These are phyloP conservation scores for Verticillium longisporum DNA, from an alignment of 2,329 filamentous ascomycete genomes.

Conservation along the genomic window DNA sequence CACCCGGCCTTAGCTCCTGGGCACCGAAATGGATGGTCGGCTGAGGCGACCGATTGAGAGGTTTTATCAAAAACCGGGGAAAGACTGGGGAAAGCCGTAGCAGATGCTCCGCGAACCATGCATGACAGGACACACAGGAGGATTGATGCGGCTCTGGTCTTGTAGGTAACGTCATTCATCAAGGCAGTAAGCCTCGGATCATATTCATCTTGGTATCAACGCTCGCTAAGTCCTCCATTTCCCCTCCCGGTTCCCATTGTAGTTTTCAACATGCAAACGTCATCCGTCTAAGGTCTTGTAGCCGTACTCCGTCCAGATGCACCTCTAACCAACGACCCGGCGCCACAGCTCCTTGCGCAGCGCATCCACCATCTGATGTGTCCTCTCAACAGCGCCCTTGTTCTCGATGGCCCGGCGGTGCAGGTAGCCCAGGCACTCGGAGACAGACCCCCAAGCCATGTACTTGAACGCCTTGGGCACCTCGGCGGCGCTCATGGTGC, in stretches of 20 bases:
- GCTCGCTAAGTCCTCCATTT: not conserved
- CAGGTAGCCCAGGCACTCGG: constrained; percentile 30
- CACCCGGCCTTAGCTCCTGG: not conserved
- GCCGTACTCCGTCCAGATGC: too few species aligned
- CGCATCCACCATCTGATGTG: constrained; percentile 17
- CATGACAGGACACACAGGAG: not conserved
- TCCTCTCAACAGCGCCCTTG: constrained; percentile 18
- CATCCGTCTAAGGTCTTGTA: not conserved
- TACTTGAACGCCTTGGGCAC: constrained; percentile 28
- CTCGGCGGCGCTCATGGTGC: constrained; percentile 7
- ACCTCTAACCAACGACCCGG: constrained; percentile 13
- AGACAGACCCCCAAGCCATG: constrained; percentile 29
- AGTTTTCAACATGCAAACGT: not conserved
- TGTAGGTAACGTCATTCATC: not conserved
- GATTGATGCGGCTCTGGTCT: not conserved
- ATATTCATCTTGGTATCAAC: not conserved
- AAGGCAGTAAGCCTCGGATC: not conserved
- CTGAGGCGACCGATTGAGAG: not conserved
- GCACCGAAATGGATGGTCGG: not conserved
- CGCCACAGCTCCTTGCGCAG: constrained; percentile 21
- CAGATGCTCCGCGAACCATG: not conserved
- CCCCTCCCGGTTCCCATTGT: not conserved
- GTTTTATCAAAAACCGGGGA: not conserved
- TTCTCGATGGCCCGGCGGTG: constrained; percentile 30
- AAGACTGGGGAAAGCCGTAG: not conserved